phyloP scores from a whole-genome alignment of 2,329 filamentous ascomycete species.

The Penicillium sp. region DNA sequence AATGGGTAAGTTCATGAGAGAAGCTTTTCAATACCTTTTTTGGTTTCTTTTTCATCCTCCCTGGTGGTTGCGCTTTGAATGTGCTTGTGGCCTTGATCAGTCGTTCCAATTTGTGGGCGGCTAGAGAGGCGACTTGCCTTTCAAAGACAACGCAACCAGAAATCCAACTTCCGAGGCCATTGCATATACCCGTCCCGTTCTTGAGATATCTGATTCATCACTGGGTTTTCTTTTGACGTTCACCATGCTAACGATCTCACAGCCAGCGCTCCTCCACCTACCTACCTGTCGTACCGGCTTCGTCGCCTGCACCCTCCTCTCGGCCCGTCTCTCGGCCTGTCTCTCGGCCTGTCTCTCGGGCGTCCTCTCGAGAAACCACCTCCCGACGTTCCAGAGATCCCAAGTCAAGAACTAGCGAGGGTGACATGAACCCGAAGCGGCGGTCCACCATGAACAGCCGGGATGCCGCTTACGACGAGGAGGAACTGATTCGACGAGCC shows the following conservation, averaged over 20 bases:
- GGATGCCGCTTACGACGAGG: conserved; percentile 92
- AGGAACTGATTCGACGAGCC: conserved; percentile 81
- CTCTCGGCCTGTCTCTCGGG: conserved; percentile 45
- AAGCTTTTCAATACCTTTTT: background rate
- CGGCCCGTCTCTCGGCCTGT: conserved; percentile 40
- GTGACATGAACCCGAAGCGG: conserved; percentile 69
- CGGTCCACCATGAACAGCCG: conserved; percentile 97
- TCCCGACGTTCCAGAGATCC: conserved; percentile 42
- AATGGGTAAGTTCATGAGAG: conserved; percentile 71
- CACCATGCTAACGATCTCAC: conserved; percentile 32
- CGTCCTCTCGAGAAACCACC: conserved; percentile 41
- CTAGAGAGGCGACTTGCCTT: background rate
- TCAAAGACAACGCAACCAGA: background rate
- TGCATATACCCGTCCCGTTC: background rate
- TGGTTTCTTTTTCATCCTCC: background rate
- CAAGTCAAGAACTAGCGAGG: conserved; percentile 52
- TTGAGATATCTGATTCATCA: background rate
- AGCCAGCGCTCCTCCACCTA: conserved; percentile 66
- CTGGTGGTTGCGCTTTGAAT: background rate
- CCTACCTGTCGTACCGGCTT: conserved; percentile 57
- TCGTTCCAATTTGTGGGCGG: background rate
- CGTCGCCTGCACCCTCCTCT: conserved; percentile 46
- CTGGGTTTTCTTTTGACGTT: background rate
- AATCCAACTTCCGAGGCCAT: background rate
- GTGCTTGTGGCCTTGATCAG: background rate